Percentiles rank a stretch among this genome's conserved stretches.
Evolutionary conservation across 352 stramenopile species (phyloP).

Genomic region (Globisporangium emineosum): DNA sequence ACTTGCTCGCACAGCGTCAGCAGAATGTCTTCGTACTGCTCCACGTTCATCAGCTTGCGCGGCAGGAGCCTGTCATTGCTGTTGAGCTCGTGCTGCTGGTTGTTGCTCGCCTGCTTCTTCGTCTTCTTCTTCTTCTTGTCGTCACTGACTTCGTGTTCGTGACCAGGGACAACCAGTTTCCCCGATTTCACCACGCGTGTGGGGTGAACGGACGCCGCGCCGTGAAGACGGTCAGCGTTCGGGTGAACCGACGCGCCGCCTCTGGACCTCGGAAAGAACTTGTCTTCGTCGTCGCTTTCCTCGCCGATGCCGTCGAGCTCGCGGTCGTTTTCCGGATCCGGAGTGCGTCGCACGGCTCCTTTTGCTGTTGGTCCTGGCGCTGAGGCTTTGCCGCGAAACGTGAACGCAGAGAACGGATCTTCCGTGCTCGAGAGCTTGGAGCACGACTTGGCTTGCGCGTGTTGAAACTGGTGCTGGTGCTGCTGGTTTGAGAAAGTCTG

Average conservation of each 20-base stretch:
- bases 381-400: background rate
- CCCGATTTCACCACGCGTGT: constrained; percentile 11
- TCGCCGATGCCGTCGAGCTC: constrained; percentile 5
- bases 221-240: background rate
- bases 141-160: background rate
- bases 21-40: constrained; percentile 53
- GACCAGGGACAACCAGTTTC: constrained; percentile 5
- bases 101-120: constrained; percentile 9
- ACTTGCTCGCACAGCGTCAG: constrained; percentile 52
- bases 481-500: background rate
- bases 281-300: constrained; percentile 9
- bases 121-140: background rate
- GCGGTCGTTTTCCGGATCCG: constrained; percentile 4
- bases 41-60: constrained; percentile 28
- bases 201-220: background rate
- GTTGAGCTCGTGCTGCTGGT: constrained; percentile 27
- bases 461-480: background rate
- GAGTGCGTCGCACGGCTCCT: background rate
- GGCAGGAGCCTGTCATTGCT: constrained; percentile 22
- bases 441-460: constrained; percentile 17
- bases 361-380: background rate
- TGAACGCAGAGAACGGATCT: constrained; percentile 7
- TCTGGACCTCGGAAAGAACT: background rate
- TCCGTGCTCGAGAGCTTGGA: constrained; percentile 13
- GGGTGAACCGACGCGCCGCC: background rate